Conservation (phyloP, 176 grass and related monocot genomes). For the Musa acuminata region DNA sequence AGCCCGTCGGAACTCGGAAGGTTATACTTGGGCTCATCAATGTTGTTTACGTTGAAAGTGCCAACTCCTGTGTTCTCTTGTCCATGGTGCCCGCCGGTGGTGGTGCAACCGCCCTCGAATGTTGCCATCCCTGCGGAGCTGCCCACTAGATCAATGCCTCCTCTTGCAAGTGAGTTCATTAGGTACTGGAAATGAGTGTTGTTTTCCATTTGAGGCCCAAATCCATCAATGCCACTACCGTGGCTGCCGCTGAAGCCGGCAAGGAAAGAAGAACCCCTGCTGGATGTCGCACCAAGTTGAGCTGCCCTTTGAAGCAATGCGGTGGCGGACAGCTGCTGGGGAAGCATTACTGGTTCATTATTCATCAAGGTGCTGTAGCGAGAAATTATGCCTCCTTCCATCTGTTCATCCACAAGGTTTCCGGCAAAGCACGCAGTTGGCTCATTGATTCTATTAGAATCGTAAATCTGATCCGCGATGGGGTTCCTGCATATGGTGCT, state of each 20-base stretch:
- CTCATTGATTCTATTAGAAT: neutral
- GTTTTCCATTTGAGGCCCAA: slow-evolving; percentile 51
- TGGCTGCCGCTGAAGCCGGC: slow-evolving; percentile 27
- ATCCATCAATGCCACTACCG: slow-evolving; percentile 10
- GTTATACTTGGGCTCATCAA: slow-evolving; percentile 2
- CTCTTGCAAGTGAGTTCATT: slow-evolving; percentile 77
- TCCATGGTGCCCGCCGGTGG: neutral
- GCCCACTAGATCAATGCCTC: slow-evolving; percentile 14
- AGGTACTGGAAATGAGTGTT: slow-evolving; percentile 61
- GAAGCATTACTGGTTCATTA: slow-evolving; percentile 35
- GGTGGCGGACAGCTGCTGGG: slow-evolving; percentile 89
- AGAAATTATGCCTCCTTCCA: slow-evolving; percentile 17
- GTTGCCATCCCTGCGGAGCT: neutral
- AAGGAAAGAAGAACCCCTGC: slow-evolving; percentile 37
- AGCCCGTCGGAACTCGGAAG: neutral
- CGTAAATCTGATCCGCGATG: neutral
- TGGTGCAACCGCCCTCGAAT: neutral
- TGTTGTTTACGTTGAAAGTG: neutral
- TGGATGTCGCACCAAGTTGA: slow-evolving; percentile 57
- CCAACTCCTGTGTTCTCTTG: neutral
- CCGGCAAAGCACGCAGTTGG: slow-evolving; percentile 43
- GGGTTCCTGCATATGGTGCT: slow-evolving; percentile 23
- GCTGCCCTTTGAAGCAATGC: slow-evolving; percentile 89
- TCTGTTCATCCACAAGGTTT: slow-evolving; percentile 48
- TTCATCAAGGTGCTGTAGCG: slow-evolving; percentile 39